Base-by-base conservation (phyloP, 1,284 basidiomycete genomes). In the Apiotrichum montevideense region DNA sequence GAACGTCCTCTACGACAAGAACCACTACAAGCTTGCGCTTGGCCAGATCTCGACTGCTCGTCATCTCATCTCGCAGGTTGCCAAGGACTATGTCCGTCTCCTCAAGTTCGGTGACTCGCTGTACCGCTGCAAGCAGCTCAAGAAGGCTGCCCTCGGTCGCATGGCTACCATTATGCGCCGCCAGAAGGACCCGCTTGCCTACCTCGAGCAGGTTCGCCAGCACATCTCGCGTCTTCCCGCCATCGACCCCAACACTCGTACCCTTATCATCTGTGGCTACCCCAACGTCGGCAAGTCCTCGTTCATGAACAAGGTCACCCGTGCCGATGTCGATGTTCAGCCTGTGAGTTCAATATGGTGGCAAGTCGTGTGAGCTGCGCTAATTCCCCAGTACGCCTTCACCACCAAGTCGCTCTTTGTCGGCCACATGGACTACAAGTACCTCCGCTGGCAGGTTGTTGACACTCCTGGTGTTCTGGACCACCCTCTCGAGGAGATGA, bases 1-100 rank as follows among this genome's bases (percentile, higher is more conserved):
- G 81, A 97, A 97, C 75, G 93, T 97, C 10, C 82, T 97, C 39
- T 97, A 97, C 78, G 93, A 97, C 83, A 97, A 96, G 80, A 96
- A 96, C 72, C 93, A 97, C 75, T 97, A 96, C 84, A 97, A 96
- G 79, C 88, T 97, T 53, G 93, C 93, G 4, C 81, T 97, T 32
- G 93, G 94, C 63, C 93, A 97, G 74, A 84, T 97, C 61, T 87
- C 93, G 63, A 97, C 93, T 1, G 88, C 88, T 2, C 83, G 88
- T 50, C 93, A 97, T 81, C 81, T 97, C 51, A 95, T 97, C 67
- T 90, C 95, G 77, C 89, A 94, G 56, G 88, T 97, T 59, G 89
- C 88, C 51, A 96, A 96, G 75, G 93, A 97, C 76, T 96, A 97
- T 78, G 87, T 90, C 63, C 87, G 93, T 54, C 80, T 97, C 52